A percentile compares a stretch with the other conserved stretches of the same genome.
Conservation (phyloP, 1,284 basidiomycete species). For the Boletus sp. region DNA sequence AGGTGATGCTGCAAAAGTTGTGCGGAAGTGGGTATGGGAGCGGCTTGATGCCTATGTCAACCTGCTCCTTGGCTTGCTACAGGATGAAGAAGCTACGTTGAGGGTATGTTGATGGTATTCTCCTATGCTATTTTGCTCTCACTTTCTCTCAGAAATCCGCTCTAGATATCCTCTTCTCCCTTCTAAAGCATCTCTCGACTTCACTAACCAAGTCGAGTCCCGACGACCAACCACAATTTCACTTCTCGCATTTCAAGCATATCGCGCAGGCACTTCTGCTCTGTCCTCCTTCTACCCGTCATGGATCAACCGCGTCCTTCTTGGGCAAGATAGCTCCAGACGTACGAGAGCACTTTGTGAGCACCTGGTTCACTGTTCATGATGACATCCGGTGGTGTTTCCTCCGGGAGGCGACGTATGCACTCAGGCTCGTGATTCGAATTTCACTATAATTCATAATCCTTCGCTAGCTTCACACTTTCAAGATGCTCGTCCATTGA, state of each 20-base stretch:
- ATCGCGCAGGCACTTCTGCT: slow-evolving; percentile 61
- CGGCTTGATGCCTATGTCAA: slow-evolving; percentile 65
- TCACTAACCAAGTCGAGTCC: slow-evolving; percentile 47
- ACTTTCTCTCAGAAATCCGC: slow-evolving; percentile 59
- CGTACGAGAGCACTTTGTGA: slow-evolving; percentile 63
- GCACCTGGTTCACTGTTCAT: slow-evolving; percentile 74
- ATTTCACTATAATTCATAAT: slow-evolving; percentile 1
- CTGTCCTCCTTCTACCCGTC: slow-evolving; percentile 55
- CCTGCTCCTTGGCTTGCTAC: slow-evolving; percentile 65
- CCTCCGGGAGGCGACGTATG: slow-evolving; percentile 79
- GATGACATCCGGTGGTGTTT: slow-evolving; percentile 96
- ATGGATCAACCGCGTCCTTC: slow-evolving; percentile 16
- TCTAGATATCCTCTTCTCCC: slow-evolving; percentile 76
- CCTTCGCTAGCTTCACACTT: slow-evolving; percentile 19
- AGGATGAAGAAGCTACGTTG: slow-evolving; percentile 68
- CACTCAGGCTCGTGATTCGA: slow-evolving; percentile 10
- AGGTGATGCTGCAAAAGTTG: slow-evolving; percentile 59
- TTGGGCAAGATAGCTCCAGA: slow-evolving; percentile 51
- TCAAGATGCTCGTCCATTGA: slow-evolving; percentile 24
- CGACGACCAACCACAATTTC: slow-evolving; percentile 57
- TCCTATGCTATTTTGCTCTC: not conserved
- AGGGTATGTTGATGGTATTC: slow-evolving; percentile 43
- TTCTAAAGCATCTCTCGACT: slow-evolving; percentile 76
- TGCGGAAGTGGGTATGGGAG: slow-evolving; percentile 76
- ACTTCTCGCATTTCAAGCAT: slow-evolving; percentile 66